phyloP scores from a whole-genome alignment of 129 eudicot genomes.

The Scalesia atractyloides region DNA sequence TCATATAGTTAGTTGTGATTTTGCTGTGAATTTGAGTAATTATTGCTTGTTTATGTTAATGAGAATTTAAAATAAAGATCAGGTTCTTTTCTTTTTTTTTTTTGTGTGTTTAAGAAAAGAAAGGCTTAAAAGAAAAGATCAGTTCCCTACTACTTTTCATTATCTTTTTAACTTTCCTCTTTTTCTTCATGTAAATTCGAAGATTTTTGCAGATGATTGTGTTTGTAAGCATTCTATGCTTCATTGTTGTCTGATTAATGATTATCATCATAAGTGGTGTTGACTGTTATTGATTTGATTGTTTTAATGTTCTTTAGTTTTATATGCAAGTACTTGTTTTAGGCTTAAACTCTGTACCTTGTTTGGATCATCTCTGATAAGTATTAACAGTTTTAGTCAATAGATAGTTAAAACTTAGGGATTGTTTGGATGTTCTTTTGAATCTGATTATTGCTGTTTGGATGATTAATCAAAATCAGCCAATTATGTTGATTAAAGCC shows the following conservation, averaged over 20 bases:
- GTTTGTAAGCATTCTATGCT: slow-evolving; percentile 8
- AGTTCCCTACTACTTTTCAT: too few species aligned
- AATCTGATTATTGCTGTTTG: background rate
- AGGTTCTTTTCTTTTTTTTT: too few species aligned
- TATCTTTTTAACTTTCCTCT: too few species aligned
- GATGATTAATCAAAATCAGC: background rate
- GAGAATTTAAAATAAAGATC: background rate
- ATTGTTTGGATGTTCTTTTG: background rate
- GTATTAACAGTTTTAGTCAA: background rate
- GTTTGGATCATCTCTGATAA: slow-evolving; percentile 8
- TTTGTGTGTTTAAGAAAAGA: too few species aligned
- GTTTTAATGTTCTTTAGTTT: slow-evolving; percentile 1
- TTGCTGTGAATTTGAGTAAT: slow-evolving; percentile 19
- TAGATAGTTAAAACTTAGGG: slow-evolving; percentile 19
- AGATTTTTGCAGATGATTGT: slow-evolving; percentile 3
- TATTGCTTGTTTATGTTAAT: slow-evolving; percentile 24
- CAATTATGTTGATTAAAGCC: background rate
- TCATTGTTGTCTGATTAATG: background rate
- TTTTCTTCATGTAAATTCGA: too few species aligned
- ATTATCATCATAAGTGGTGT: background rate
- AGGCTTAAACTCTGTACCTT: background rate
- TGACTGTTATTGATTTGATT: background rate
- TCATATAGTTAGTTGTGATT: slow-evolving; percentile 30
- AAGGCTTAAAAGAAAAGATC: too few species aligned
- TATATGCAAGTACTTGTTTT: background rate